Evolutionary conservation across 2,329 filamentous ascomycete genomes (phyloP).

Genomic region (Xylariaceae sp.): DNA sequence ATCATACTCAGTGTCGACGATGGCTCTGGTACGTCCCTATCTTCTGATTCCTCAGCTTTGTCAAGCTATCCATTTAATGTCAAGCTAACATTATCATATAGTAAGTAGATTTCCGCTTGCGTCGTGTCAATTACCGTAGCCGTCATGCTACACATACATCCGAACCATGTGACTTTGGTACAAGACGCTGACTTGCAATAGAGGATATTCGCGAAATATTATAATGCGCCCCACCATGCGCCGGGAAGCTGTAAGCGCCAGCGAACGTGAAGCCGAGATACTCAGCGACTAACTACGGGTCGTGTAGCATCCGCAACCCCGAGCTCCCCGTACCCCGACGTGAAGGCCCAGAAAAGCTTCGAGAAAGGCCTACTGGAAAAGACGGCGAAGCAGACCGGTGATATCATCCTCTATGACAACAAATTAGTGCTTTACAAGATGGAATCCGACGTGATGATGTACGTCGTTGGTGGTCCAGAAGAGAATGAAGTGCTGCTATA

Average conservation of each 20-base stretch:
- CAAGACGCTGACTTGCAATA: conserved; percentile 6
- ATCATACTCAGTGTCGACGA: conserved; percentile 80
- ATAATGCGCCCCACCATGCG: conserved; percentile 49
- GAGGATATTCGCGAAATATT: conserved; percentile 75
- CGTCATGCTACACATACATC: not conserved
- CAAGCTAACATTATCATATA: conserved; percentile 13
- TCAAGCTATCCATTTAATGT: conserved; percentile 2
- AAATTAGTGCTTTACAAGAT: conserved; percentile 95
- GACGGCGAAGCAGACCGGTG: conserved; percentile 89
- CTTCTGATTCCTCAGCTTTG: not conserved
- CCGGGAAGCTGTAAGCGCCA: conserved; percentile 25
- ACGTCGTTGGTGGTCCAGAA: conserved; percentile 83
- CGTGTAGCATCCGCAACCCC: conserved; percentile 45
- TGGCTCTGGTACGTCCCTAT: conserved; percentile 49
- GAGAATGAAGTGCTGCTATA: conserved; percentile 98
- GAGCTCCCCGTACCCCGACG: conserved; percentile 72
- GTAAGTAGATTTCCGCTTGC: conserved; percentile 9
- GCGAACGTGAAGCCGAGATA: not conserved
- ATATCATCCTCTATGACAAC: conserved; percentile 97
- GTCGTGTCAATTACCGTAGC: no score
- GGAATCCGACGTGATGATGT: conserved; percentile 94
- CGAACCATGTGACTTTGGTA: not conserved
- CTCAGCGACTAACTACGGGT: conserved; percentile 17
- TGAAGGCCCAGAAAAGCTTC: conserved; percentile 93
- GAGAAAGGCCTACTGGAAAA: conserved; percentile 95